phyloP scores from a whole-genome alignment of 2,329 filamentous ascomycete genomes.

The Cercospora sp. region DNA sequence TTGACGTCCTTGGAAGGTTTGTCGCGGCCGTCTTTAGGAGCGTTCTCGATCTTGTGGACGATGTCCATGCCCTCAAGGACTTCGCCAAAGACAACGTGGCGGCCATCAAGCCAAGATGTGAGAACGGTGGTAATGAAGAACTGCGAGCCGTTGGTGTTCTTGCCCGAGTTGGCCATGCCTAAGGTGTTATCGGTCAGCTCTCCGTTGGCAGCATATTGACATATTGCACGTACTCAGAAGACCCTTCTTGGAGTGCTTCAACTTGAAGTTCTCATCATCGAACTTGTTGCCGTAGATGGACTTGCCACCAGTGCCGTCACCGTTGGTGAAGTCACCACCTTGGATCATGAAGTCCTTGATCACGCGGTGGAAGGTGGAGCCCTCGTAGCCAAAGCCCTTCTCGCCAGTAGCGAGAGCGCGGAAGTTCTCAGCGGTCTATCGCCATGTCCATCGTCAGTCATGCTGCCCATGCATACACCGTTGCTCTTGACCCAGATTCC shows the following conservation, averaged over 20 bases:
- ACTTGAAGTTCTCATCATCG: slow-evolving; percentile 90
- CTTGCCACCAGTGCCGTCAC: slow-evolving; percentile 80
- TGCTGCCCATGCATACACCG: not conserved
- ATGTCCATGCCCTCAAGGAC: slow-evolving; percentile 83
- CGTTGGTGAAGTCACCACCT: slow-evolving; percentile 83
- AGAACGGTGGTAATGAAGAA: slow-evolving; percentile 88
- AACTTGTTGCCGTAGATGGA: slow-evolving; percentile 86
- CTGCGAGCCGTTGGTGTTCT: slow-evolving; percentile 84
- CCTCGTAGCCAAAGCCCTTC: slow-evolving; percentile 82
- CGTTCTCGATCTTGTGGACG: slow-evolving; percentile 75
- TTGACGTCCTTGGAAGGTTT: slow-evolving; percentile 69
- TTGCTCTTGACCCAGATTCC: not conserved
- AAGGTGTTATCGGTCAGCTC: slow-evolving; percentile 14
- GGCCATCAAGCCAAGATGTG: slow-evolving; percentile 79
- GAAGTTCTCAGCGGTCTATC: slow-evolving; percentile 68
- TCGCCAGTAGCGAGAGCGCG: slow-evolving; percentile 79
- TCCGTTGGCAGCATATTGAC: not conserved
- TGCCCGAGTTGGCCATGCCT: slow-evolving; percentile 81
- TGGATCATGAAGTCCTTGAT: slow-evolving; percentile 93
- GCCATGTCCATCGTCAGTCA: slow-evolving; percentile 6
- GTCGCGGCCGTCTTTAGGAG: slow-evolving; percentile 64
- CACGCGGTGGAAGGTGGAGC: slow-evolving; percentile 82
- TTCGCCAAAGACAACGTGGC: slow-evolving; percentile 86
- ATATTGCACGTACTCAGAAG: slow-evolving; percentile 60
- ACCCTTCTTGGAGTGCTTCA: slow-evolving; percentile 84